Conservation (phyloP, 2,329 filamentous ascomycete species). For the Colletotrichum tofieldiae region DNA sequence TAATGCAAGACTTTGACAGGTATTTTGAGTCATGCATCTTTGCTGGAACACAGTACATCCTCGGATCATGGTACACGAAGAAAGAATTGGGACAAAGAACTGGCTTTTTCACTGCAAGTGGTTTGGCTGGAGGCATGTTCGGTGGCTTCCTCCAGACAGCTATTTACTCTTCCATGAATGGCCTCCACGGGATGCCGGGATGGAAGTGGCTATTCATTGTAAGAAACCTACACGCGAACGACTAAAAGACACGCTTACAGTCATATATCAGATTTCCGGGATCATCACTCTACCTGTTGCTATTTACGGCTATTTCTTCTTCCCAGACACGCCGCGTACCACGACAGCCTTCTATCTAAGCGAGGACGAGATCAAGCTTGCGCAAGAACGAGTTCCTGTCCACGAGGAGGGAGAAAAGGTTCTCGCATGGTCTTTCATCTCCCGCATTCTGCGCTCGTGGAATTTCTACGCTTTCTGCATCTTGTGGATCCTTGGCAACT, state of each 20-base stretch:
- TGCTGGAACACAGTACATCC: slow-evolving; percentile 60
- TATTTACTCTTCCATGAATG: slow-evolving; percentile 44
- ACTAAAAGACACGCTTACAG: no score
- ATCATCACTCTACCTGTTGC: slow-evolving; percentile 26
- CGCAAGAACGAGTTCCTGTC: neutral
- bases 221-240: neutral
- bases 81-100: slow-evolving; percentile 74
- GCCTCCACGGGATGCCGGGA: slow-evolving; percentile 15
- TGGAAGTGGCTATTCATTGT: slow-evolving; percentile 28
- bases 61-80: slow-evolving; percentile 72
- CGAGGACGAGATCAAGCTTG: slow-evolving; percentile 27
- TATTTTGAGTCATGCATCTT: slow-evolving; percentile 57
- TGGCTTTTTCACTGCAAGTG: slow-evolving; percentile 74
- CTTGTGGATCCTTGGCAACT: slow-evolving; percentile 22
- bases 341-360: slow-evolving; percentile 18
- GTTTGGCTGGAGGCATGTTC: slow-evolving; percentile 73
- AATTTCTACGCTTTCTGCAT: slow-evolving; percentile 28
- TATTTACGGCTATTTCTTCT: slow-evolving; percentile 22
- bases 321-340: slow-evolving; percentile 20
- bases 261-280: slow-evolving; percentile 9
- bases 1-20: slow-evolving; percentile 23
- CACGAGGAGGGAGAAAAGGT: slow-evolving; percentile 18
- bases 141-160: slow-evolving; percentile 69
- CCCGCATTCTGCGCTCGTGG: neutral
- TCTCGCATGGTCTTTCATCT: slow-evolving; percentile 13